Percentiles rank a stretch among this genome's conserved stretches.
Conservation (phyloP, 495 filamentous ascomycete genomes). For the Aspergillus bridgeri region DNA sequence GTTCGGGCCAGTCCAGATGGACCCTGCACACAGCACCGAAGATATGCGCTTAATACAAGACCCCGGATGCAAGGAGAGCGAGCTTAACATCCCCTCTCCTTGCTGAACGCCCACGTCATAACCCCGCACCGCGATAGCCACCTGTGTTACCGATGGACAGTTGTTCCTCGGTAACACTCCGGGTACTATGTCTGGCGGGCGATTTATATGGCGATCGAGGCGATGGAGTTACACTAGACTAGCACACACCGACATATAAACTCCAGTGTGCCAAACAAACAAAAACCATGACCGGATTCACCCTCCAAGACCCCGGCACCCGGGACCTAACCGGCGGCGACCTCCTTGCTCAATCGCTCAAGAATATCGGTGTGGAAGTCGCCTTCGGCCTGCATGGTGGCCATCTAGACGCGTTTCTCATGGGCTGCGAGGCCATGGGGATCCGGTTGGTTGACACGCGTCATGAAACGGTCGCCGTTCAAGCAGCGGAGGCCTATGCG, state of each 20-base stretch:
- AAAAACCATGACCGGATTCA: constrained; percentile 38
- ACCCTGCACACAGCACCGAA: too few relatives aligned
- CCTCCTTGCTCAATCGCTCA: constrained; percentile 27
- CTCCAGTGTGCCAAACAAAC: not conserved
- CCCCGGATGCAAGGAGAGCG: too few relatives aligned
- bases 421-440: constrained; percentile 26
- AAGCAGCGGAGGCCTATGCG: constrained; percentile 28
- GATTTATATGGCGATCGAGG: not conserved
- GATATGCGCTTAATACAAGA: too few relatives aligned
- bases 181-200: not conserved
- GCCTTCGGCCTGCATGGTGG: constrained; percentile 32
- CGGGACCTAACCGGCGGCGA: constrained; percentile 28
- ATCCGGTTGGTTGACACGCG: constrained; percentile 29
- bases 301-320: constrained; percentile 17
- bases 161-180: not conserved
- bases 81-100: constrained; percentile 29
- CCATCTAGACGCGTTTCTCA: constrained; percentile 30
- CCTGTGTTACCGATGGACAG: not conserved
- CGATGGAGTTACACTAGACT: not conserved
- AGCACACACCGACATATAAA: not conserved
- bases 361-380: constrained; percentile 25
- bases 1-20: too few relatives aligned
- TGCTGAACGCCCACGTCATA: not conserved
- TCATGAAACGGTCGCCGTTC: constrained; percentile 30
- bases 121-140: not conserved